phyloP scores from a whole-genome alignment of 2,329 filamentous ascomycete genomes.

The Penicillium crustosum region DNA sequence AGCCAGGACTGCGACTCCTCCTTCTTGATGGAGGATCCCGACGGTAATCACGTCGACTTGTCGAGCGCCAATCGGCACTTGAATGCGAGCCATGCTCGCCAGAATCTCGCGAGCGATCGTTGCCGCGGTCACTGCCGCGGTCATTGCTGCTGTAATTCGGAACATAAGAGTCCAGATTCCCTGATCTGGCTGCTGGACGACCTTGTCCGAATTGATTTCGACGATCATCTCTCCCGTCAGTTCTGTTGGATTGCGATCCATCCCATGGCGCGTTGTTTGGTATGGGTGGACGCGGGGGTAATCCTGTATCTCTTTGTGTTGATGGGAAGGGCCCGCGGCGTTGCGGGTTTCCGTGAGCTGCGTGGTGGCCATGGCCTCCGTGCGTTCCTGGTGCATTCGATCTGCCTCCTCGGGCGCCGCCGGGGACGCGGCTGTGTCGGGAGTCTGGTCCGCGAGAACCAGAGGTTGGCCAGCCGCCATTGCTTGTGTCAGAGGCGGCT shows the following conservation, averaged over 20 bases:
- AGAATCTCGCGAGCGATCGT: conserved; percentile 28
- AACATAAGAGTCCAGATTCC: conserved; percentile 39
- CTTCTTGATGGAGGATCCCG: conserved; percentile 32
- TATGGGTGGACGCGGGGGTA: conserved; percentile 41
- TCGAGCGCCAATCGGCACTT: conserved; percentile 27
- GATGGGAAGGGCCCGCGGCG: conserved; percentile 30
- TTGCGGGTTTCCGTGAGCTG: conserved; percentile 12
- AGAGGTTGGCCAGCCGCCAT: conserved; percentile 53
- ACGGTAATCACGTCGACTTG: conserved; percentile 29
- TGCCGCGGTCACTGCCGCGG: conserved; percentile 7
- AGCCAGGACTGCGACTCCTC: conserved; percentile 38
- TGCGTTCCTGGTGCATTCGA: conserved; percentile 23
- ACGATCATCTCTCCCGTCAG: conserved; percentile 30
- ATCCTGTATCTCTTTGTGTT: conserved; percentile 33
- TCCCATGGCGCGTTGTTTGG: conserved; percentile 33
- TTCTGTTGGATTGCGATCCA: conserved; percentile 26
- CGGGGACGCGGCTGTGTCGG: conserved; percentile 39
- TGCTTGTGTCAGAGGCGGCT: conserved; percentile 76
- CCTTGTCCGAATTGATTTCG: conserved; percentile 32
- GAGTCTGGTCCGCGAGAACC: conserved; percentile 33
- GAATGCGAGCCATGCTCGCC: conserved; percentile 20
- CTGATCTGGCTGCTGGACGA: conserved; percentile 27
- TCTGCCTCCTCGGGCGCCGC: conserved; percentile 33
- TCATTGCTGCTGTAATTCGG: conserved; percentile 32
- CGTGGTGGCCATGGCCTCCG: conserved; percentile 8